phyloP scores from a whole-genome alignment of 192 early-diverging fungal genomes.

The Paraglomus brasilianum region DNA sequence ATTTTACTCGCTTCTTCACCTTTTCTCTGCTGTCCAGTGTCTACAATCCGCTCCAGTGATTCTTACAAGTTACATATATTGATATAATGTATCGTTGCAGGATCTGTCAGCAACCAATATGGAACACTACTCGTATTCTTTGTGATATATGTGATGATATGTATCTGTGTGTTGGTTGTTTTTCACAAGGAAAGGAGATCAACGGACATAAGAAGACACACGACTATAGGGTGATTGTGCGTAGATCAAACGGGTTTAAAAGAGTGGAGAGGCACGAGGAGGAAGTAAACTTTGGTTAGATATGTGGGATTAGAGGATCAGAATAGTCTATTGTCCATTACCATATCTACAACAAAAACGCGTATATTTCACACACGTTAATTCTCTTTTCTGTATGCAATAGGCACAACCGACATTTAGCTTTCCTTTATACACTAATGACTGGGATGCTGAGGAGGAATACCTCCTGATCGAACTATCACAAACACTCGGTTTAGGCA shows the following conservation, averaged over 20 bases:
- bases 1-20: no score
- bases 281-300: background rate
- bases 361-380: background rate
- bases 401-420: constrained; percentile 64
- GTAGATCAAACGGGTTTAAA: constrained; percentile 11
- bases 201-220: constrained; percentile 82
- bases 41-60: background rate
- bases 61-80: background rate
- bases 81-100: constrained; percentile 72
- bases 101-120: constrained; percentile 85
- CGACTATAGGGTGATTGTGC: constrained; percentile 85
- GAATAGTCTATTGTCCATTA: background rate
- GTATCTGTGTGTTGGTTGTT: constrained; percentile 94
- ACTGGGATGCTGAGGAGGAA: constrained; percentile 98
- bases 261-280: background rate
- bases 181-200: constrained; percentile 79
- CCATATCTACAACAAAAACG: background rate
- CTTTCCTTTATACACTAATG: constrained; percentile 85
- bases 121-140: constrained; percentile 83
- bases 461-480: constrained; percentile 87
- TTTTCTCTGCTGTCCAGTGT: no score
- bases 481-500: constrained; percentile 92
- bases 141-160: constrained; percentile 86
- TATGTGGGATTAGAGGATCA: background rate
- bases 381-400: constrained; percentile 26